Evolutionary conservation across 768 basidiomycete genomes (phyloP), one percentile per base, ranked within the genome.

Genomic region (Rhizopogon rudus): DNA sequence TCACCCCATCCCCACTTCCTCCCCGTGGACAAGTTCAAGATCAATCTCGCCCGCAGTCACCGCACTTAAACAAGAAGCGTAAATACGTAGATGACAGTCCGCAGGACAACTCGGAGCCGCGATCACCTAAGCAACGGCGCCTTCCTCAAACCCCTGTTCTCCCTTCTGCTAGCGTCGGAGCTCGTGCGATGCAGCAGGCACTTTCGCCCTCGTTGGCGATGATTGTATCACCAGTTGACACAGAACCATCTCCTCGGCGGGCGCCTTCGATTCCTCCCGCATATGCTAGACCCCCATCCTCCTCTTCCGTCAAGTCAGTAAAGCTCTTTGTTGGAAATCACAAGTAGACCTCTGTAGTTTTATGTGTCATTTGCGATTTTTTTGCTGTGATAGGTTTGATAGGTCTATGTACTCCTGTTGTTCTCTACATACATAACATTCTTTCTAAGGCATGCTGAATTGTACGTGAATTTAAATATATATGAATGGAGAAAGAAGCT

Each of bases 51-150:
- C 33, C 57, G n/a, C 42, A 42, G 22, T 70, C 69, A 3, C 69
- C 69, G 1, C 68, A 72, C 17, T 61, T 60, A 2, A 70, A 65
- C 8, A 70, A 71, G 63, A 70, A 70, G 53, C 69, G 69, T 10
- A 70, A 70, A 48, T 70, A 72, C 31, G 67, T 60, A 9, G 70
- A 72, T 29, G 69, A 72, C 56, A 66, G 68, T 10, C 68, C 68
- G 5, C 33, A 57, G 6, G 60, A 55, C 10, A 14, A 40, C 17
- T 6, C 53, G 1, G 65, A 60, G 0, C 65, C 69, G 33, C 61
- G 69, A 37, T 70, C 69, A 16, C 69, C 69, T 13, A 70, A 70
- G 61, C 69, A 67, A 35, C 65, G 69, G 44, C 67, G 67, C n/a
- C 60, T 71, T 41, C 70, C 65, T 5, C 70, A 72, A 54, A 70